These are phyloP conservation scores for Camelina laxa DNA, from an alignment of 345 rosid genomes.

Conservation along the genomic window DNA sequence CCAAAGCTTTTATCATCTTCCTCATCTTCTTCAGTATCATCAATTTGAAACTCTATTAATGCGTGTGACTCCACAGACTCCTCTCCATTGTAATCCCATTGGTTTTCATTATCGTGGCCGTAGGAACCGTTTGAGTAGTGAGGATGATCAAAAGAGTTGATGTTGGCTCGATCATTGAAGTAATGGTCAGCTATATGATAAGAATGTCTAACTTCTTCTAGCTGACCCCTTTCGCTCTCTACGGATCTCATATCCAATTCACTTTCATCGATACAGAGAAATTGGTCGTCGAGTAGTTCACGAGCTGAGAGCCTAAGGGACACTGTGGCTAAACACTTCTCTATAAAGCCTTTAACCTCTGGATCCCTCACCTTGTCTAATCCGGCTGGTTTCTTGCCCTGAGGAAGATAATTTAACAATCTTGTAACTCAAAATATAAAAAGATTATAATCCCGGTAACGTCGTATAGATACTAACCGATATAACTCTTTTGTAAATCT, in stretches of 20 bases:
- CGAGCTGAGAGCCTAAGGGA: slow-evolving; percentile 83
- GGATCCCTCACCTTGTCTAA: slow-evolving; percentile 79
- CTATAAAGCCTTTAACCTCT: slow-evolving; percentile 77
- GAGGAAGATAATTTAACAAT: slow-evolving; percentile 9
- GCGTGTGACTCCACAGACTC: slow-evolving; percentile 58
- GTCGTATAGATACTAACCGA: slow-evolving; percentile 61
- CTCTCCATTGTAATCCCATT: slow-evolving; percentile 56
- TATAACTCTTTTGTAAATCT: slow-evolving; percentile 93
- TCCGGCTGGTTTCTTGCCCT: slow-evolving; percentile 97
- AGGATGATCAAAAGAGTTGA: slow-evolving; percentile 41
- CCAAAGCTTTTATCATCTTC: slow-evolving; percentile 43
- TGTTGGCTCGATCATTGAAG: slow-evolving; percentile 31
- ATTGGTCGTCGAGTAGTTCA: slow-evolving; percentile 83
- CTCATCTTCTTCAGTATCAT: slow-evolving; percentile 57
- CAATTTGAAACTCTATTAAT: slow-evolving; percentile 59
- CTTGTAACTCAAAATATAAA: neutral
- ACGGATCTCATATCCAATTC: slow-evolving; percentile 51
- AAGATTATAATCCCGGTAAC: neutral
- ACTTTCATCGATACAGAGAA: slow-evolving; percentile 62
- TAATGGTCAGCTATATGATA: slow-evolving; percentile 43
- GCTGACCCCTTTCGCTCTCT: slow-evolving; percentile 44
- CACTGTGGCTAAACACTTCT: slow-evolving; percentile 88
- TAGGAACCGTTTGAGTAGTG: slow-evolving; percentile 50
- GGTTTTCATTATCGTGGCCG: slow-evolving; percentile 45
- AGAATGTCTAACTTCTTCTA: slow-evolving; percentile 55